These are phyloP conservation scores for Mycena vulgaris DNA, from an alignment of 768 basidiomycete species.

Conservation along the genomic window DNA sequence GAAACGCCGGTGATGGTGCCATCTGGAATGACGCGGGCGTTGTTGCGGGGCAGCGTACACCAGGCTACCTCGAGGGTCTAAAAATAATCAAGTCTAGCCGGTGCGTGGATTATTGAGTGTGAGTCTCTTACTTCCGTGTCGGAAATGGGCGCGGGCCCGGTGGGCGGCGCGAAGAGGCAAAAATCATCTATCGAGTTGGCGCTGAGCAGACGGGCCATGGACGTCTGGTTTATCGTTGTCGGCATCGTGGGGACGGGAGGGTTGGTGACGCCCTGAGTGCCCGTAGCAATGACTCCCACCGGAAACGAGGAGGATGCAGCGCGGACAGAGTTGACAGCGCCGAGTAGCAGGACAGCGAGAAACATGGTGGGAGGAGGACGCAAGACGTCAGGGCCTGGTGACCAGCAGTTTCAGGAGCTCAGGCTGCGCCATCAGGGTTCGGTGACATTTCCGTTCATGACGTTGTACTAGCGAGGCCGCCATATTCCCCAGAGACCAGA, in stretches of 20 bases:
- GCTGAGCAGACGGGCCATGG: slow-evolving; percentile 31
- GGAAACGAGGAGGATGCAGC: slow-evolving; percentile 31
- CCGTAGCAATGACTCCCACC: slow-evolving; percentile 31
- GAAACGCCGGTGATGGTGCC: slow-evolving; percentile 26
- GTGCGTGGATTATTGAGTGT: neutral
- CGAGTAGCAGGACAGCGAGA: slow-evolving; percentile 16
- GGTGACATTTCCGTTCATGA: no score
- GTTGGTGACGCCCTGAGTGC: slow-evolving; percentile 32
- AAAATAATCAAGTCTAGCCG: neutral
- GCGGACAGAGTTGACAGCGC: slow-evolving; percentile 17
- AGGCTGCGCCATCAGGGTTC: neutral
- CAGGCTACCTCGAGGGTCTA: slow-evolving; percentile 31
- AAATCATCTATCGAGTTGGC: slow-evolving; percentile 37
- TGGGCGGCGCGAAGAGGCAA: slow-evolving; percentile 36
- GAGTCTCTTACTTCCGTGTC: slow-evolving; percentile 21
- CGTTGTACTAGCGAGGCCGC: no score
- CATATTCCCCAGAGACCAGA: no score
- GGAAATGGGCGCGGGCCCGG: neutral
- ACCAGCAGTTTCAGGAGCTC: neutral
- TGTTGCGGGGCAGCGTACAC: slow-evolving; percentile 35
- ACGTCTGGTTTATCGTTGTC: slow-evolving; percentile 30
- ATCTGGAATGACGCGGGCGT: slow-evolving; percentile 35
- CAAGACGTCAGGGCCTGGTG: neutral
- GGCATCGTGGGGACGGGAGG: slow-evolving; percentile 27
- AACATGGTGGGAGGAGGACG: slow-evolving; percentile 20